Base-by-base conservation (phyloP, 306 rosid species). In the Carpinus fangiana region DNA sequence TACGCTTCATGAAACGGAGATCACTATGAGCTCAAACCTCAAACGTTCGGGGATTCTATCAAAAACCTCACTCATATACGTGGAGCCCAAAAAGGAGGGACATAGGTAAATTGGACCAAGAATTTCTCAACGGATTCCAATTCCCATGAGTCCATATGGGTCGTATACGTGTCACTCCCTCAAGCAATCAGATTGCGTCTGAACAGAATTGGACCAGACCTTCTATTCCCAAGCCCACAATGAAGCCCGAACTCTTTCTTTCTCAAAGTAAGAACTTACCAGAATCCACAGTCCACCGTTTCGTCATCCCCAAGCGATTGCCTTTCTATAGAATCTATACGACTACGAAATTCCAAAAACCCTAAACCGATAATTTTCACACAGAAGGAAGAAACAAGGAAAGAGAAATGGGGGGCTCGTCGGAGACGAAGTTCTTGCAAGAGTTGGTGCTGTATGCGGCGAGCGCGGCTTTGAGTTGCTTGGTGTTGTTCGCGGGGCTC, bases 381-480 rank as follows among this genome's bases (percentile, higher is more conserved):
- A 8, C 12, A 20, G 26, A 53, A 53, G 20, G 2, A 14, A 53
- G 8, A 53, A 17, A 7, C 20, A 14, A 53, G 16, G 11, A 59
- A 11, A 23, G 65, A 20, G 8, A 7, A 72, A 91, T 90, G 97
- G 87, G 81, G 38, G 81, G 88, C 77, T 90, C 90, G 59, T 80
- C 92, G 21, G 97, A 95, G 73, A 87, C 92, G 45, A 95, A 76
- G 88, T 60, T 93, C 56, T 17, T 95, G 18, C 93, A 91, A 64
- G 98, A 93, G 68, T 59, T 95, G 81, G 26, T 91, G 5, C 62
- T 95, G 68, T 95, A 93, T 83, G 99, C 98, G 12, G 99, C 97
- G 36, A 93, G 99, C 87, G 99, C 99, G 2, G 98, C 98, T 12
- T 12, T 93, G 69, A 95, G 99, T 78, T 90, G 93, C 70, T 36